Evolutionary conservation across 306 rosid species (phyloP).

Genomic region (Cucurbita moschata): DNA sequence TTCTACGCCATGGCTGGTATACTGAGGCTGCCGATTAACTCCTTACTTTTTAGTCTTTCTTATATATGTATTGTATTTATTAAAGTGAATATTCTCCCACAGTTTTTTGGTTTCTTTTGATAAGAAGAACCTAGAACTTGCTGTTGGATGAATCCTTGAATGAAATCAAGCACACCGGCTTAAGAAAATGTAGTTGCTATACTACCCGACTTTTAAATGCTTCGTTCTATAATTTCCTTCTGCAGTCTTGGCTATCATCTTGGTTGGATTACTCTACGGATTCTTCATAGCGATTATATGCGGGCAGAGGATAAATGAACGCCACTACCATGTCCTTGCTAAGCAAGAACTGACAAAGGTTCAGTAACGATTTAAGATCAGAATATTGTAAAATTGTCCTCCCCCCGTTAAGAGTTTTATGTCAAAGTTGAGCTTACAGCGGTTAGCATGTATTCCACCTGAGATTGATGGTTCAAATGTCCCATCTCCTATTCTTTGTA

Average conservation of each 20-base stretch:
- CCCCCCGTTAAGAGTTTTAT: neutral
- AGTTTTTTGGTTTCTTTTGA: neutral
- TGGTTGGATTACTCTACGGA: conserved; percentile 97
- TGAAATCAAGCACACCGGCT: neutral
- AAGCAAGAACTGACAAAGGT: conserved; percentile 96
- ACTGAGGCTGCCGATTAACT: neutral
- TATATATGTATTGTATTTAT: neutral
- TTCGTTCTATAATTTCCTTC: neutral
- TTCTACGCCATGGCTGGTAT: conserved; percentile 95
- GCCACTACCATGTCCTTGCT: conserved; percentile 97
- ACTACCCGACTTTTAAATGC: neutral
- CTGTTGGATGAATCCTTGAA: conserved; percentile 1
- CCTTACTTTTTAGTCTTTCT: neutral
- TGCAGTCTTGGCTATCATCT: conserved; percentile 85
- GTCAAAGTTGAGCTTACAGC: no score
- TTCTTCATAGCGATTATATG: conserved; percentile 98
- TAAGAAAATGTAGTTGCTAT: neutral
- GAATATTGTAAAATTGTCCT: neutral
- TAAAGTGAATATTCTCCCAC: neutral
- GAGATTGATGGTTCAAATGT: neutral
- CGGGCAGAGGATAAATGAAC: conserved; percentile 93
- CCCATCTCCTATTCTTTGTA: neutral
- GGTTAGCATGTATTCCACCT: no score
- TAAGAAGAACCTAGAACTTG: neutral
- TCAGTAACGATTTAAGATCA: conserved; percentile 7